Conservation (phyloP, 495 filamentous ascomycete species). For the Penicillium ochrochloron region DNA sequence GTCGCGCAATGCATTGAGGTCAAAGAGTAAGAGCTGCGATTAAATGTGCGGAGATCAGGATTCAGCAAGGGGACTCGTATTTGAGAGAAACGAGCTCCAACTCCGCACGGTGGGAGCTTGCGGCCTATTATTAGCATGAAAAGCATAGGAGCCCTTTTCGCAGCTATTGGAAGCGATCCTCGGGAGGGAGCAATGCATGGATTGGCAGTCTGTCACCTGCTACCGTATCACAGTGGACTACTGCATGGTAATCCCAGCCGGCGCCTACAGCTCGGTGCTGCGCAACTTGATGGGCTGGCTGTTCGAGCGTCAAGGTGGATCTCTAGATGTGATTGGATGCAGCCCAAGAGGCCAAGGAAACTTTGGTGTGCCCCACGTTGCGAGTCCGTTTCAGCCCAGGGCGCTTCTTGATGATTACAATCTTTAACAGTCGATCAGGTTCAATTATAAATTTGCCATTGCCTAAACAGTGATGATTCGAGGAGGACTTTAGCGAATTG, state of each 20-base stretch:
- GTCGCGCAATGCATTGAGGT: background rate
- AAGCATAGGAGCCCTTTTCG: background rate
- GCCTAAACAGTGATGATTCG: too few species aligned
- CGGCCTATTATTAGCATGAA: constrained; percentile 23
- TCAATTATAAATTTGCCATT: too few species aligned
- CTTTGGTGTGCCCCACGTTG: background rate
- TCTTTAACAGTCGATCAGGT: too few species aligned
- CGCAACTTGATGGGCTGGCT: constrained; percentile 20
- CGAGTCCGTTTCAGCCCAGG: background rate
- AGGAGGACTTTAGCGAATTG: too few species aligned
- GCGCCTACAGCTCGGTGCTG: constrained; percentile 24
- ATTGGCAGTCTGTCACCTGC: constrained; percentile 20
- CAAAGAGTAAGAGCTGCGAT: background rate
- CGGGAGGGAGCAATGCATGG: background rate
- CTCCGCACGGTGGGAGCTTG: constrained; percentile 16
- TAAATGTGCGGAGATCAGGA: background rate
- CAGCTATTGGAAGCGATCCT: constrained; percentile 4
- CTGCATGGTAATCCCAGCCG: constrained; percentile 30
- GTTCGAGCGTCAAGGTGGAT: constrained; percentile 11
- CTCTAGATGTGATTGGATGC: constrained; percentile 15
- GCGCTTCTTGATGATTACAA: too few species aligned
- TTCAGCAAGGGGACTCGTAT: background rate
- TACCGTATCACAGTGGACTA: constrained; percentile 29
- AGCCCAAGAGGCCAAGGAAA: constrained; percentile 17
- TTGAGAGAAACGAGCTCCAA: constrained; percentile 10